These are phyloP conservation scores for Leccinum pallidistipes DNA, from an alignment of 1,284 basidiomycete genomes.

Conservation along the genomic window DNA sequence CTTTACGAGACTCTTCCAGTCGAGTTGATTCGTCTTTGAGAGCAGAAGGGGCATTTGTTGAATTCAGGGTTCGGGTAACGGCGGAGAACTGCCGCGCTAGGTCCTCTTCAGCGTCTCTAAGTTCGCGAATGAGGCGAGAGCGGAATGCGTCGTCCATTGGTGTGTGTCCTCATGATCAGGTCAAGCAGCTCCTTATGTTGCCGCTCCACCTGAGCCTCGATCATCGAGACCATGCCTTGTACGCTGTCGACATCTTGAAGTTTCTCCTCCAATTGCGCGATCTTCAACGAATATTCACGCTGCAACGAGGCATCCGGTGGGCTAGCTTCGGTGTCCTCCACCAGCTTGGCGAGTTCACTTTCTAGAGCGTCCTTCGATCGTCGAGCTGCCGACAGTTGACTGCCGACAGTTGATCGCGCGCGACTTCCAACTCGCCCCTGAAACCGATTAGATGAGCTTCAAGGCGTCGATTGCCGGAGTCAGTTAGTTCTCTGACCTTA, in stretches of 20 bases:
- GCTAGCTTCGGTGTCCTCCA: constrained; percentile 53
- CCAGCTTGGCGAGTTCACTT: constrained; percentile 65
- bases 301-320: constrained; percentile 48
- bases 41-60: constrained; percentile 52
- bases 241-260: constrained; percentile 57
- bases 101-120: constrained; percentile 65
- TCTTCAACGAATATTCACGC: constrained; percentile 65
- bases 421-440: constrained; percentile 53
- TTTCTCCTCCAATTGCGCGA: constrained; percentile 64
- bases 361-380: constrained; percentile 70
- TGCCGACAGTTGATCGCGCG: constrained; percentile 53
- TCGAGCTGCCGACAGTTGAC: constrained; percentile 37
- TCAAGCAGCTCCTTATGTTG: constrained; percentile 72
- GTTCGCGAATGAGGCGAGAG: constrained; percentile 64
- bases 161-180: constrained; percentile 55
- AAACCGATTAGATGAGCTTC: constrained; percentile 59
- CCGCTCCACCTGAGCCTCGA: constrained; percentile 63
- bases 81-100: constrained; percentile 56
- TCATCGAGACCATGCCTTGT: constrained; percentile 50
- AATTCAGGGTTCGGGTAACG: constrained; percentile 25
- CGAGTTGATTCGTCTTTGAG: constrained; percentile 62
- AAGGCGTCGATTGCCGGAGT: constrained; percentile 57
- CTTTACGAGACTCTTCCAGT: constrained; percentile 59
- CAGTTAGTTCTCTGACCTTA: constrained; percentile 61
- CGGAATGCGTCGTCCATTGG: constrained; percentile 66